phyloP scores from a whole-genome alignment of 2,329 filamentous ascomycete genomes.

The Sordariomycetes sp. region DNA sequence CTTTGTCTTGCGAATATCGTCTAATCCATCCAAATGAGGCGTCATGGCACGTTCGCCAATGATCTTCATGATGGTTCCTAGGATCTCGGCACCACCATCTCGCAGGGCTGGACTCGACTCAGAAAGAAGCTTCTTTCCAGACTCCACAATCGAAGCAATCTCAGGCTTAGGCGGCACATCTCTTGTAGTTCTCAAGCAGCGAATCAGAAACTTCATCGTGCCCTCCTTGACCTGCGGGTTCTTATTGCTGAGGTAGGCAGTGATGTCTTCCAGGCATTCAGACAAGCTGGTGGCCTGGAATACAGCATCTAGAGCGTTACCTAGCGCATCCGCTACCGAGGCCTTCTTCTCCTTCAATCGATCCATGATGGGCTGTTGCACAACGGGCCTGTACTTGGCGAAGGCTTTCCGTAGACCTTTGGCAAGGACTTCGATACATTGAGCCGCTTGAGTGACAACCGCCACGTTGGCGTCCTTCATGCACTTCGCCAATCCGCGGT shows the following conservation, averaged over 20 bases:
- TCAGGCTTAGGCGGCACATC: conserved; percentile 80
- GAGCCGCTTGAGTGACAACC: conserved; percentile 86
- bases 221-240: conserved; percentile 97
- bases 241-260: conserved; percentile 81
- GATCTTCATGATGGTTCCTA: conserved; percentile 97
- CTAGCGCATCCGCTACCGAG: conserved; percentile 77
- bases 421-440: conserved; percentile 82
- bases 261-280: conserved; percentile 86
- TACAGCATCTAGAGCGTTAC: conserved; percentile 68
- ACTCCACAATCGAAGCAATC: conserved; percentile 77
- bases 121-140: conserved; percentile 78
- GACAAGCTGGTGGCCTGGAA: conserved; percentile 59
- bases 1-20: conserved; percentile 92
- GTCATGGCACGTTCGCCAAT: conserved; percentile 95
- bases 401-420: conserved; percentile 76
- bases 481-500: conserved; percentile 76
- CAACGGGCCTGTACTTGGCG: conserved; percentile 66
- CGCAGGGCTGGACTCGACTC: conserved; percentile 82
- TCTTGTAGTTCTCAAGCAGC: conserved; percentile 73
- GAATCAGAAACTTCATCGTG: conserved; percentile 85
- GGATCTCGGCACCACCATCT: conserved; percentile 81
- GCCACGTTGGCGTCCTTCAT: conserved; percentile 99
- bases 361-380: conserved; percentile 89
- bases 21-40: conserved; percentile 79
- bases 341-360: conserved; percentile 96